These are phyloP conservation scores for Candida sanyaensis DNA, from an alignment of 1,139 yeast species.

Conservation along the genomic window DNA sequence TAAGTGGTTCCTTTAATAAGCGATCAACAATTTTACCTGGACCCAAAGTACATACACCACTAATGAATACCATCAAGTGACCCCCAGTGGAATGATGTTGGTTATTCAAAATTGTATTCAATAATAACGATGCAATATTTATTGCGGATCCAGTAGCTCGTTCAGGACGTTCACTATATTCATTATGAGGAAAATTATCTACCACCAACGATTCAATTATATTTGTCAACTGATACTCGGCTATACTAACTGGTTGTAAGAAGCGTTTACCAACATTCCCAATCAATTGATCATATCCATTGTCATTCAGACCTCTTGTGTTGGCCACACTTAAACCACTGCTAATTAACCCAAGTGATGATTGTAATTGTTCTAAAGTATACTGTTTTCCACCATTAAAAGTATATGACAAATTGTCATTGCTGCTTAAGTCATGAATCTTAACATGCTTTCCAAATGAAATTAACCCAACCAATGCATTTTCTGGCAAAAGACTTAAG, in stretches of 20 bases:
- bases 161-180: slow-evolving; percentile 49
- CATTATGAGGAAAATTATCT: slow-evolving; percentile 54
- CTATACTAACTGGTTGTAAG: slow-evolving; percentile 49
- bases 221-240: slow-evolving; percentile 56
- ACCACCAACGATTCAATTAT: slow-evolving; percentile 54
- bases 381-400: slow-evolving; percentile 67
- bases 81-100: slow-evolving; percentile 53
- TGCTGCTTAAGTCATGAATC: slow-evolving; percentile 55
- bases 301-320: slow-evolving; percentile 2
- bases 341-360: slow-evolving; percentile 53
- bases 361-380: slow-evolving; percentile 50
- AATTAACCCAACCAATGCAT: slow-evolving; percentile 58
- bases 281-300: slow-evolving; percentile 18
- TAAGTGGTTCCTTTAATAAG: slow-evolving; percentile 51
- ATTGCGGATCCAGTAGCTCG: slow-evolving; percentile 71
- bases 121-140: slow-evolving; percentile 55
- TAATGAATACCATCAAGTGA: slow-evolving; percentile 58
- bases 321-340: slow-evolving; percentile 30
- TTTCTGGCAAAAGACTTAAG: slow-evolving; percentile 59
- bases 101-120: slow-evolving; percentile 43
- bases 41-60: slow-evolving; percentile 61
- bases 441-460: slow-evolving; percentile 67
- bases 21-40: slow-evolving; percentile 55
- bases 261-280: slow-evolving; percentile 37
- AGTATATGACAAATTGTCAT: slow-evolving; percentile 28